phyloP scores from a whole-genome alignment of 371 early-diverging fungal species.

The Dichotomocladium elegans region DNA sequence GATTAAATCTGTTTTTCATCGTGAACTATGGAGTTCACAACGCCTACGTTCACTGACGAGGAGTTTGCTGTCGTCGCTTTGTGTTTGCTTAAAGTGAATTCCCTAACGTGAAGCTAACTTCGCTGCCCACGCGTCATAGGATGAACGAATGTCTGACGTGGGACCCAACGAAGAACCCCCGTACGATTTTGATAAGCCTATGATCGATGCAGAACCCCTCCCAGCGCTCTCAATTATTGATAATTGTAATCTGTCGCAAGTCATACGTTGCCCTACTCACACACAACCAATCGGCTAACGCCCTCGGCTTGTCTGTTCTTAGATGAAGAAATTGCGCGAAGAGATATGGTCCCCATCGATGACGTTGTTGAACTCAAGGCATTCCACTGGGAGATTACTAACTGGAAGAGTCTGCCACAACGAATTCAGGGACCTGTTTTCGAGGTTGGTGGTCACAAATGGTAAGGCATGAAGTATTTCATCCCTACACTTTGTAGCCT shows the following conservation, averaged over 20 bases:
- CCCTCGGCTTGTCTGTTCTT: neutral
- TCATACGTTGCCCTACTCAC: neutral
- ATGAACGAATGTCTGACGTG: constrained; percentile 14
- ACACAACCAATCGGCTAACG: too few species aligned
- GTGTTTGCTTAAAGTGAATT: too few species aligned
- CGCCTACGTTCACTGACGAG: too few species aligned
- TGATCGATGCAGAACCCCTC: constrained; percentile 10
- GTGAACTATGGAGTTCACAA: too few species aligned
- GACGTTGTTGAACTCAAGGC: constrained; percentile 34
- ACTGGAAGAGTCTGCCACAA: constrained; percentile 42
- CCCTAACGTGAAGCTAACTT: too few species aligned
- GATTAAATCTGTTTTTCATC: too few species aligned
- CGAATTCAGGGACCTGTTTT: constrained; percentile 54
- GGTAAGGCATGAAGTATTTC: constrained; percentile 23
- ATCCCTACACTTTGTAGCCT: neutral
- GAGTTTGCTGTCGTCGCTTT: too few species aligned
- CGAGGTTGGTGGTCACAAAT: constrained; percentile 51
- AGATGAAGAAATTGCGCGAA: constrained; percentile 20
- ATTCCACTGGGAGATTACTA: constrained; percentile 47
- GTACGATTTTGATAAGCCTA: constrained; percentile 4
- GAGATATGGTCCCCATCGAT: constrained; percentile 35
- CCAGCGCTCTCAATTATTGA: constrained; percentile 12
- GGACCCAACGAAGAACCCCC: constrained; percentile 4
- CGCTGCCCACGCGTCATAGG: too few species aligned
- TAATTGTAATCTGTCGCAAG: constrained; percentile 24